Evolutionary conservation across 2,329 filamentous ascomycete genomes (phyloP).

Genomic region (Colletotrichum australisinense): DNA sequence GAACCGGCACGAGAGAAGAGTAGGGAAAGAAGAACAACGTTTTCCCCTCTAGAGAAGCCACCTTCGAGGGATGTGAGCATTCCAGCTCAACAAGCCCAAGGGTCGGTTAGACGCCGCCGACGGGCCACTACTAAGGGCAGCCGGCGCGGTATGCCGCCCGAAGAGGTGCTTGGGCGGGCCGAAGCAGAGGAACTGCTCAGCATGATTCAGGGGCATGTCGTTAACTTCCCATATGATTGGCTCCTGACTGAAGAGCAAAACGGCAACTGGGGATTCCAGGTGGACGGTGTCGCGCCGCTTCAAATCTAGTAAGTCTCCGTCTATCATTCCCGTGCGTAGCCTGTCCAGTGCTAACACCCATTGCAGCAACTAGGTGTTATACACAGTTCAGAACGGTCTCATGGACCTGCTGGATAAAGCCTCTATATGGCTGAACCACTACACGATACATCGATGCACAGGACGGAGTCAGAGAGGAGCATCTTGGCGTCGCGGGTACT

Average conservation of each 20-base stretch:
- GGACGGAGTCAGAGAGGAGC: background rate
- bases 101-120: slow-evolving; percentile 70
- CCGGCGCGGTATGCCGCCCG: slow-evolving; percentile 72
- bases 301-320: slow-evolving; percentile 87
- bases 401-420: background rate
- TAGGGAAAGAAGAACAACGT: slow-evolving; percentile 65
- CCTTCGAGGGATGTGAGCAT: slow-evolving; percentile 48
- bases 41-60: slow-evolving; percentile 64
- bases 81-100: slow-evolving; percentile 48
- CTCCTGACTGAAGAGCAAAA: slow-evolving; percentile 89
- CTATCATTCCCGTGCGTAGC: background rate
- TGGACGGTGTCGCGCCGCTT: slow-evolving; percentile 94
- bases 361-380: slow-evolving; percentile 45
- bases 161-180: slow-evolving; percentile 79
- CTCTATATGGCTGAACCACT: slow-evolving; percentile 13
- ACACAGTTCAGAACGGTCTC: slow-evolving; percentile 3
- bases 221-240: slow-evolving; percentile 97
- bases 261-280: slow-evolving; percentile 96
- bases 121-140: slow-evolving; percentile 78
- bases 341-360: slow-evolving; percentile 41
- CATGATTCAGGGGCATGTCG: slow-evolving; percentile 87
- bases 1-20: slow-evolving; percentile 51
- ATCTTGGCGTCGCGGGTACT: background rate
- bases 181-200: slow-evolving; percentile 86
- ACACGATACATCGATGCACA: background rate